These are phyloP conservation scores for Amanita exitialis DNA, from an alignment of 768 basidiomycete genomes.

Conservation along the genomic window DNA sequence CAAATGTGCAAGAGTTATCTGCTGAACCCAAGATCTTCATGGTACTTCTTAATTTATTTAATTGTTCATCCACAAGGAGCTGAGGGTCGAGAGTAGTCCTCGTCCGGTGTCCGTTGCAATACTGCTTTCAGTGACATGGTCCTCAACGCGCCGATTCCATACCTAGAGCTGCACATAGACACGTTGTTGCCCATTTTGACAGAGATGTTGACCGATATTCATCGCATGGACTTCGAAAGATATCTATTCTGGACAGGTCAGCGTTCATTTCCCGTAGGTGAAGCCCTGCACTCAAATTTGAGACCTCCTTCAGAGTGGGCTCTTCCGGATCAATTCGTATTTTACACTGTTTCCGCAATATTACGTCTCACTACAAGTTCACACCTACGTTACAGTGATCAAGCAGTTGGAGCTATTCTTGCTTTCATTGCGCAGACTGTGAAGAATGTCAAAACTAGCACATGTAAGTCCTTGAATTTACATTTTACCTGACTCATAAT, in stretches of 20 bases:
- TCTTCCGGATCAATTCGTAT: constrained; percentile 77
- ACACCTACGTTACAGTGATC: constrained; percentile 37
- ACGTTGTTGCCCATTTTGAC: constrained; percentile 49
- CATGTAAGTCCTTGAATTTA: constrained; percentile 33
- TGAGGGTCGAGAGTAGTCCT: constrained; percentile 34
- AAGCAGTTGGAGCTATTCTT: constrained; percentile 49
- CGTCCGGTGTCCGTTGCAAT: constrained; percentile 66
- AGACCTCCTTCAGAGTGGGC: constrained; percentile 59
- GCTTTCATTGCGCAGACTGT: constrained; percentile 50
- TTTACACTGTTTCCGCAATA: constrained; percentile 67
- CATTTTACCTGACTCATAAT: not conserved
- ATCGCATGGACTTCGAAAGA: constrained; percentile 67
- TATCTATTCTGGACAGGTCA: constrained; percentile 76
- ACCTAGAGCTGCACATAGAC: constrained; percentile 40
- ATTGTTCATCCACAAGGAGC: not conserved
- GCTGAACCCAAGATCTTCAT: constrained; percentile 8
- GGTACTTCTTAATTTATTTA: constrained; percentile 5
- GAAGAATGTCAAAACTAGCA: constrained; percentile 39
- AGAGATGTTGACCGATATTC: constrained; percentile 62
- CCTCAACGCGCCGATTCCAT: constrained; percentile 45
- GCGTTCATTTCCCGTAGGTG: constrained; percentile 6
- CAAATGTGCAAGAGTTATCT: constrained; percentile 12
- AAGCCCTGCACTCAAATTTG: not conserved
- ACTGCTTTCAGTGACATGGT: constrained; percentile 79
- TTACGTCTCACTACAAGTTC: constrained; percentile 47